phyloP scores from a whole-genome alignment of 257 asterid genomes.

The Primulina tabacum region DNA sequence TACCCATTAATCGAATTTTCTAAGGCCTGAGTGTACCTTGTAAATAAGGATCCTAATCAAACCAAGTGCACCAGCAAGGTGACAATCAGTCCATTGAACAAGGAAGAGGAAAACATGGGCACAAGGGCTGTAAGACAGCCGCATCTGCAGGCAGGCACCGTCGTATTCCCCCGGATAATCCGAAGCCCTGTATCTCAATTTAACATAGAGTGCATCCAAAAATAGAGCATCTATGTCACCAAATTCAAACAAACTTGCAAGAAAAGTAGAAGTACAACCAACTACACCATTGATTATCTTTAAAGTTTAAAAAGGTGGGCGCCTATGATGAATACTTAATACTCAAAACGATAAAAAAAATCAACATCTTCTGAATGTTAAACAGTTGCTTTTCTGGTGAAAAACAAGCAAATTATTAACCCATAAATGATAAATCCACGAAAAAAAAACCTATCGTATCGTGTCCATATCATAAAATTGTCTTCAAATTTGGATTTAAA shows the following conservation, averaged over 20 bases:
- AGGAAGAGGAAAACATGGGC: slow-evolving; percentile 78
- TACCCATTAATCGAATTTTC: background rate
- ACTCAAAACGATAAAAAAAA: background rate
- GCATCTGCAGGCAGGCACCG: slow-evolving; percentile 90
- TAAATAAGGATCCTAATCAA: slow-evolving; percentile 69
- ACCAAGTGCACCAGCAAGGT: slow-evolving; percentile 88
- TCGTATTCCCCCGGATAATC: slow-evolving; percentile 66
- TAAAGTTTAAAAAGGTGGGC: background rate
- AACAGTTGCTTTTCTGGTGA: background rate
- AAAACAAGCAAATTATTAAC: background rate
- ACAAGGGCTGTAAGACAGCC: slow-evolving; percentile 90
- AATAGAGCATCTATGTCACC: slow-evolving; percentile 7
- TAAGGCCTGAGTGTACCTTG: slow-evolving; percentile 45
- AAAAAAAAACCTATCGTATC: too few species aligned
- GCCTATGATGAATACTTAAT: background rate
- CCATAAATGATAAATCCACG: background rate
- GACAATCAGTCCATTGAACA: slow-evolving; percentile 91
- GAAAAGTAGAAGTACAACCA: background rate
- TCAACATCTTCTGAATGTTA: background rate
- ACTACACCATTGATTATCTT: background rate
- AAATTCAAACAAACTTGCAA: background rate
- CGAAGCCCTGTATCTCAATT: slow-evolving; percentile 67
- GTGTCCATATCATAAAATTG: background rate
- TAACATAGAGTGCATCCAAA: slow-evolving; percentile 1
- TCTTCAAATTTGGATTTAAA: background rate